Conservation (phyloP, 257 asterid species). For the Echium plantagineum region DNA sequence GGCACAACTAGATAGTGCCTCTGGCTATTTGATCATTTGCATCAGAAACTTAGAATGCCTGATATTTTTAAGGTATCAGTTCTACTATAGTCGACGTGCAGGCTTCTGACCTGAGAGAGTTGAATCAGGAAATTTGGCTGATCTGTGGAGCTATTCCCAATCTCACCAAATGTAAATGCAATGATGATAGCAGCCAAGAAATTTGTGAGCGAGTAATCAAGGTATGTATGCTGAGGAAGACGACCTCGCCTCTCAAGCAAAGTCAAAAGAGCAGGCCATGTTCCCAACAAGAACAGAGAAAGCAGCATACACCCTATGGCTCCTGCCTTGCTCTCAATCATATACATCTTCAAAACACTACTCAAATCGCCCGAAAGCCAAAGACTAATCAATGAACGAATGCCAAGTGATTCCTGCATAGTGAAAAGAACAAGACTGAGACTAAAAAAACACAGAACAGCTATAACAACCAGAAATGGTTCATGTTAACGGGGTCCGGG, state of each 20-base stretch:
- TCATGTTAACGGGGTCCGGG: neutral
- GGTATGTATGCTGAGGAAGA: slow-evolving; percentile 93
- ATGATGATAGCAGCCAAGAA: slow-evolving; percentile 75
- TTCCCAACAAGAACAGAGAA: slow-evolving; percentile 63
- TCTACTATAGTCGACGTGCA: neutral
- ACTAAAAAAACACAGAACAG: neutral
- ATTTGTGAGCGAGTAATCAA: slow-evolving; percentile 80
- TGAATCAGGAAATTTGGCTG: slow-evolving; percentile 65
- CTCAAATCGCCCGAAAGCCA: slow-evolving; percentile 10
- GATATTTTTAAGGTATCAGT: neutral
- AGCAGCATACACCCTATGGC: slow-evolving; percentile 86
- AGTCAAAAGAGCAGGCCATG: slow-evolving; percentile 91
- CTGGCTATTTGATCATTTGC: neutral
- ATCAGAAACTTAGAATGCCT: neutral
- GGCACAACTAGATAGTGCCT: no score
- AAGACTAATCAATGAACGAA: slow-evolving; percentile 17
- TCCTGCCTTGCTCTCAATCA: slow-evolving; percentile 88
- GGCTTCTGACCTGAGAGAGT: slow-evolving; percentile 51
- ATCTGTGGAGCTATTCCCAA: slow-evolving; percentile 43
- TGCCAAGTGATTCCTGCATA: slow-evolving; percentile 24
- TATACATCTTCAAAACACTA: slow-evolving; percentile 45
- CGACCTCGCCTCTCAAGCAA: slow-evolving; percentile 88
- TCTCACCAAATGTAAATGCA: slow-evolving; percentile 81
- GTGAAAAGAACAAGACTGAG: neutral
- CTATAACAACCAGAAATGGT: neutral